Base-by-base conservation (phyloP, 192 early-diverging fungal species). In the Coemansia sp. region DNA sequence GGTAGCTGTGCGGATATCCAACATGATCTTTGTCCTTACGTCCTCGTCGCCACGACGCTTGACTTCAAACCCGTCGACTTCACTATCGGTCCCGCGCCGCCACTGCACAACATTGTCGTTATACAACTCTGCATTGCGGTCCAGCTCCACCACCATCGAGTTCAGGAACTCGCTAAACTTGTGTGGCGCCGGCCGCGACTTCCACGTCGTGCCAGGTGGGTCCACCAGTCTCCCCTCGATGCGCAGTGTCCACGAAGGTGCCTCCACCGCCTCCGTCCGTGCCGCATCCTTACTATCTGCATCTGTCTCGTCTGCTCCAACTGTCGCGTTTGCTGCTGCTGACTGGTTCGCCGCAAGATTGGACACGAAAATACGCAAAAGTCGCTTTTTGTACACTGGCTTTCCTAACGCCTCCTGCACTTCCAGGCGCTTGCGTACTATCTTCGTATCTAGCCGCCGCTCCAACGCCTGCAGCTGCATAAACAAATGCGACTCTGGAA, bases 401-500 rank as follows among this genome's bases (percentile, higher is more conserved):
- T 90, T 89, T 26, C 85, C 87, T 54, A 92, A 68, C 16, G 92
- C 88, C 62, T 95, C 94, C 70, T 90, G 90, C 54, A 97, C 84
- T 58, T 96, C 95, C 48, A 95, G 71, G 27, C 89, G 87, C 73
- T 98, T 98, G 60, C 93, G 82, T 73, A 91, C 88, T 54, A 98
- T 93, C 26, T 90, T 92, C 2, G 89, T 85, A 76, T 98, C 95
- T 49, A 98, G 81, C 61, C 83, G 84, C 60, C 87, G 89, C 82
- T 98, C 97, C 71, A 92, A 88, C 16, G 94, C 88, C 66, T 88
- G 85, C 22, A 98, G 82, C 60, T 95, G 87, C 25, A 84, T 87
- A 69, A 94, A 96, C 26, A 96, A 78, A 32, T 84, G 87, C 26
- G 97, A 94, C 74, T 98, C 97, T 9, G 95, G 94, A 28, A 98